These are phyloP conservation scores for Leptomonas pyrrhocoris DNA, from an alignment of 208 protist species.

Conservation along the genomic window DNA sequence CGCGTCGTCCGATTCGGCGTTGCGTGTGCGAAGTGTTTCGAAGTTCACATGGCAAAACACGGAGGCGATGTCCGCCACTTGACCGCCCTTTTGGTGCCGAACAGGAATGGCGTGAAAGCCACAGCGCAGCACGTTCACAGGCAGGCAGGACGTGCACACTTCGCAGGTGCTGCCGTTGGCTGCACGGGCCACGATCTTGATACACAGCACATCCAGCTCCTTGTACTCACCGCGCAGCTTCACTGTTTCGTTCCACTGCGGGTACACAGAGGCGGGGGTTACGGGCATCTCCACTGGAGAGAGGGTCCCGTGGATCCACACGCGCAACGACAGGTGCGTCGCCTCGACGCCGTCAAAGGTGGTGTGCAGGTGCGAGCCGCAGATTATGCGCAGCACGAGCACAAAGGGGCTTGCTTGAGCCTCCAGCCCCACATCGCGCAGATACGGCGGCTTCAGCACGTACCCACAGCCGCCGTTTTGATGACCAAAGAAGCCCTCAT, in stretches of 20 bases:
- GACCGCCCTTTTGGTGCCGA: constrained; percentile 32
- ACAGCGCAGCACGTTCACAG: constrained; percentile 42
- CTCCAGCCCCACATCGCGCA: constrained; percentile 32
- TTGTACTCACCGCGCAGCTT: constrained; percentile 30
- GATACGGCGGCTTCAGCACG: constrained; percentile 88
- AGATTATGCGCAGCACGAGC: constrained; percentile 52
- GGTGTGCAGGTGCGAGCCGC: constrained; percentile 56
- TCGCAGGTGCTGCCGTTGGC: constrained; percentile 36
- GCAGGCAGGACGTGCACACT: constrained; percentile 42
- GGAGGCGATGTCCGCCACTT: constrained; percentile 29
- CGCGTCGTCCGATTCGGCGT: background rate
- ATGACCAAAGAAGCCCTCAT: constrained; percentile 83
- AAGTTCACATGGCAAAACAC: constrained; percentile 35
- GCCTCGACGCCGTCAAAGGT: constrained; percentile 32
- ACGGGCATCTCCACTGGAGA: constrained; percentile 26
- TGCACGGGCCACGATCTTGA: constrained; percentile 37
- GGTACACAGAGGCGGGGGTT: constrained; percentile 54
- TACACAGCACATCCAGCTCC: constrained; percentile 51
- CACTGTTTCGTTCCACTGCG: constrained; percentile 55
- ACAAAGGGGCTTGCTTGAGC: constrained; percentile 4
- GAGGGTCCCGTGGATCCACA: constrained; percentile 42
- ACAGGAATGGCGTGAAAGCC: constrained; percentile 59
- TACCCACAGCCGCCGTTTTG: constrained; percentile 95
- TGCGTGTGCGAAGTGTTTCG: background rate
- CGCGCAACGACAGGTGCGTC: constrained; percentile 49